Evolutionary conservation across 352 stramenopile genomes (phyloP), one percentile per base, ranked within the genome.

Genomic region (Plasmopara muralis): DNA sequence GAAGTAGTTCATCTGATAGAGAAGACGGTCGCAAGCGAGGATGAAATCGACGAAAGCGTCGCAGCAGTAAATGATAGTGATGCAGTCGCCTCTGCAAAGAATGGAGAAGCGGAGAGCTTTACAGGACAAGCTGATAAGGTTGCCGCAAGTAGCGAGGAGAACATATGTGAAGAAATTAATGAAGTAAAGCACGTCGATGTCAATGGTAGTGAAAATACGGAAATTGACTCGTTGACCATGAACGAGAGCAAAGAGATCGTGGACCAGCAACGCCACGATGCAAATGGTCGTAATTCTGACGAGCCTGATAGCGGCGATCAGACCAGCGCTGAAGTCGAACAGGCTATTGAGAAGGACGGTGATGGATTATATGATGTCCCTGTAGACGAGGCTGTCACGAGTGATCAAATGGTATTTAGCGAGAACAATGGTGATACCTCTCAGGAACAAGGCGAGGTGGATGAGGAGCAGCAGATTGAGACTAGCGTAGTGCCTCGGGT

Each of bases 201-300:
- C 31, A 35, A 41, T 15, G 8, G 12, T 41, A 2, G 6, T 33
- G 47, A 45, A 16, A 42, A 52, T 29, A 25, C 14, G 31, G 29
- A 44, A 5, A 7, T 25, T 15, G 10, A 25, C 20, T 25, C 20
- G 20, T 25, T 25, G 20, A 25, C 20, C 20, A 25, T 3, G 20
- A 25, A 25, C 20, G 20, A 25, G 20, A 25, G 20, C 20, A 15
- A 53, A 35, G 55, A 33, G 20, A 25, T 34, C 2, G 20, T 9
- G 30, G 8, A 2, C 30, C 40, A 47, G n/a, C 25, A 41, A 38
- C 33, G 30, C 10, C 14, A 43, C 42, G 13, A 0, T 39, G 15
- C 40, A 12, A 16, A 50, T 9, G 29, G 5, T 52, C 34, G 6
- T 55, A 40, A n/a, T 28, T n/a, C 33, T 37, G 28, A 50, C 18